phyloP scores from a whole-genome alignment of 495 filamentous ascomycete species.

The Penicillium turbatum region DNA sequence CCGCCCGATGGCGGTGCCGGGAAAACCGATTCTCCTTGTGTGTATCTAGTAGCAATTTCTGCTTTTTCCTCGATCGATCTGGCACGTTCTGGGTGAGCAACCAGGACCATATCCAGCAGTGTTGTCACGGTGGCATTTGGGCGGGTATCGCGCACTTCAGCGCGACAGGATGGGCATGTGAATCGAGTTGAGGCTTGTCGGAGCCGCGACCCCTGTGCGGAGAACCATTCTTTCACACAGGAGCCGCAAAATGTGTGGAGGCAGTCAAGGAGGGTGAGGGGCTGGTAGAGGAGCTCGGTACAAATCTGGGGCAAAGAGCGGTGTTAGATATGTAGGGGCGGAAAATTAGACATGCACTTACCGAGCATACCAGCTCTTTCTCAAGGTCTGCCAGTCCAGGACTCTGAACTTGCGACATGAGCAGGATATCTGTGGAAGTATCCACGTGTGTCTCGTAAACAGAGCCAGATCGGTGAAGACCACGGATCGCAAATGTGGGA shows the following conservation, averaged over 20 bases:
- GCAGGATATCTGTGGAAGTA: neutral
- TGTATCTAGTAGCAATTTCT: slow-evolving; percentile 66
- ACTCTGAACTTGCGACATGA: slow-evolving; percentile 28
- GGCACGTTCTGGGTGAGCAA: slow-evolving; percentile 66
- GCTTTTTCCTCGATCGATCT: slow-evolving; percentile 64
- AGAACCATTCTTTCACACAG: slow-evolving; percentile 93
- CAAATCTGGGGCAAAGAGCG: slow-evolving; percentile 64
- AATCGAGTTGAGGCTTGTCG: slow-evolving; percentile 51
- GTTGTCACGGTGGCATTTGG: slow-evolving; percentile 82
- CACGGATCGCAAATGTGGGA: slow-evolving; percentile 8
- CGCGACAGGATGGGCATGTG: slow-evolving; percentile 92
- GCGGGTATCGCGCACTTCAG: slow-evolving; percentile 72
- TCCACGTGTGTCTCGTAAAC: neutral
- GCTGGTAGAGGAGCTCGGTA: slow-evolving; percentile 92
- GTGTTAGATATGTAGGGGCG: slow-evolving; percentile 14
- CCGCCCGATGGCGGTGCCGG: slow-evolving; percentile 16
- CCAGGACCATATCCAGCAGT: slow-evolving; percentile 70
- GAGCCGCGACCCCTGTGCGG: slow-evolving; percentile 50
- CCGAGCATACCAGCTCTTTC: slow-evolving; percentile 87
- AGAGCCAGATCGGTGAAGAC: slow-evolving; percentile 10
- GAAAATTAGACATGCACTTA: slow-evolving; percentile 45
- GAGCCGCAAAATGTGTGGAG: slow-evolving; percentile 95
- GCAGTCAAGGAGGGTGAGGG: slow-evolving; percentile 93
- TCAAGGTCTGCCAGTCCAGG: slow-evolving; percentile 60
- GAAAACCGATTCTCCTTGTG: slow-evolving; percentile 68